Base-by-base conservation (phyloP, 441 rosid species). In the Jatropha multifida region DNA sequence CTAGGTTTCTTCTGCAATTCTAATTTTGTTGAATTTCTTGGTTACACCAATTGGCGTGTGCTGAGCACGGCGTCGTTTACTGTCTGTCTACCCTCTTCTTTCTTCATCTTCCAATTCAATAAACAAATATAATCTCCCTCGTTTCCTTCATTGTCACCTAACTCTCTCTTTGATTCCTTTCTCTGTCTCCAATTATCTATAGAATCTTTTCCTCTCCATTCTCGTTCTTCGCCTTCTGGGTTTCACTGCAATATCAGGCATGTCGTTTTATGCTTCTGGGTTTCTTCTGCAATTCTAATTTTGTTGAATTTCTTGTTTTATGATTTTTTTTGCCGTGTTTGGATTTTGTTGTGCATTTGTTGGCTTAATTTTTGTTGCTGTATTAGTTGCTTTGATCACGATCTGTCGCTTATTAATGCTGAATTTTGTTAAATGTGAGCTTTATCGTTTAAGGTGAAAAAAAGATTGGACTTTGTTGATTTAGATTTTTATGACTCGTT, bases 51-150 rank as follows among this genome's bases (percentile, higher is more conserved):
- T 40, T 38, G 86, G 82, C 86, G 86, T 85, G 90, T 87, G 87
- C 37, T 70, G 0, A 73, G 65, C 88, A 87, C 88, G 88, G 62
- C 85, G 88, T 74, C 90, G 87, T 85, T 79, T 83, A 27, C 32
- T 27, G 32, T 27, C 32, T 27, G 1, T 27, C 32, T 27, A 27
- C 32, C 32, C 32, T 27, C 32, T 27, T 27, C 32, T 17, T 20
- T 1, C 38, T 62, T 17, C 65, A 48, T 51, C 44, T 65, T 13
- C 42, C 20, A 13, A 49, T n/a, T 10, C 55, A 66, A 23, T 20
- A 76, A 49, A 55, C 18, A 41, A 44, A 20, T 59, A 41, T n/a
- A 48, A 26, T 27, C 32, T 69, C 68, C 76, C 79, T 66, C 65
- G 13, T 60, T 76, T 49, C 68, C 77, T 13, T 66, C 74, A 41